A percentile compares a stretch with the other conserved stretches of the same genome.
Evolutionary conservation across 805 yeast species (phyloP).

Genomic region (Metschnikowia aberdeeniae): DNA sequence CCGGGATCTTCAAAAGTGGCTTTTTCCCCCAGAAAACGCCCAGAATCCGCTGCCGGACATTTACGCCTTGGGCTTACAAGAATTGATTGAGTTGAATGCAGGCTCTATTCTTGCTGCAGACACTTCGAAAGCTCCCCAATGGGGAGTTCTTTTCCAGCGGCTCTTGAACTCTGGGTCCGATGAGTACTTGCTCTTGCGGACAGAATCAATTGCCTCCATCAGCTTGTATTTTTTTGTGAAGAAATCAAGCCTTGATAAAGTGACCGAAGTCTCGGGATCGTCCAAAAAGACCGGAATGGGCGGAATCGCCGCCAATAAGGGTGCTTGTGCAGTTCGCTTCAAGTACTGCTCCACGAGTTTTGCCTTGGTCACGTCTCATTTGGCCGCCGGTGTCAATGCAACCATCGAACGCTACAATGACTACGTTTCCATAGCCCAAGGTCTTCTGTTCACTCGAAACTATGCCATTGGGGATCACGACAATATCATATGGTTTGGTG

Average conservation of each 20-base stretch:
- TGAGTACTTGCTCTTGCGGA: conserved; percentile 59
- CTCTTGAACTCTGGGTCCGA: conserved; percentile 51
- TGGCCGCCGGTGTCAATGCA: conserved; percentile 88
- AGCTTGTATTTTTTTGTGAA: conserved; percentile 61
- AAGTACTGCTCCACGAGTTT: conserved; percentile 71
- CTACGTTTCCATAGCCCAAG: conserved; percentile 67
- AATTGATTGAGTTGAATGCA: conserved; percentile 88
- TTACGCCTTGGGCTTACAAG: conserved; percentile 90
- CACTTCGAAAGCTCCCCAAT: conserved; percentile 65
- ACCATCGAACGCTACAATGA: conserved; percentile 83
- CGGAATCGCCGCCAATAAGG: conserved; percentile 96
- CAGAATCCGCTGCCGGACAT: conserved; percentile 59
- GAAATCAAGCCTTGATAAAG: conserved; percentile 32
- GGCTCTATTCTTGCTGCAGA: conserved; percentile 87
- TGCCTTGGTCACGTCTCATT: conserved; percentile 83
- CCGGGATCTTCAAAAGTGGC: conserved; percentile 69
- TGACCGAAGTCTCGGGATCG: conserved; percentile 90
- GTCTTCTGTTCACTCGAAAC: conserved; percentile 76
- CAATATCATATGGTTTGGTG: conserved; percentile 90
- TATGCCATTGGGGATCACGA: conserved; percentile 78
- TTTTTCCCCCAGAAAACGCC: conserved; percentile 63
- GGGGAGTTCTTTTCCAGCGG: conserved; percentile 67
- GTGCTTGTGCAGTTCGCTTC: conserved; percentile 91
- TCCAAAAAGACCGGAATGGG: conserved; percentile 93
- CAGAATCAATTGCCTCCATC: conserved; percentile 72